phyloP scores from a whole-genome alignment of 768 basidiomycete genomes.

The Mycena rosella region DNA sequence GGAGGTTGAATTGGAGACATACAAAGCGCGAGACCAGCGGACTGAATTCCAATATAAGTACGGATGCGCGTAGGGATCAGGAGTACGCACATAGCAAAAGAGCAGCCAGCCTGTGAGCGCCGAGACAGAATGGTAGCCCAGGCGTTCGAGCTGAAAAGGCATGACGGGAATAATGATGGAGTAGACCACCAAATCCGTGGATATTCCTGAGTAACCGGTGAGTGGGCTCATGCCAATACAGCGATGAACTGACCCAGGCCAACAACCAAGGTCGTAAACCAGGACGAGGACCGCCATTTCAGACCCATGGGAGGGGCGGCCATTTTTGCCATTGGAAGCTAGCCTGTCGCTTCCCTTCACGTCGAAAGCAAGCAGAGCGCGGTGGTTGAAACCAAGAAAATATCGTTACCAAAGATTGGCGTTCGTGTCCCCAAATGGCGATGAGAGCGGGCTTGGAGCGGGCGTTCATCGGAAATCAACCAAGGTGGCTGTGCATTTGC shows the following conservation, averaged over 20 bases:
- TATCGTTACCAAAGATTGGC: too few relatives aligned
- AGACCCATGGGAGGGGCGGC: slow-evolving; percentile 8
- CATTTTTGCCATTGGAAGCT: too few relatives aligned
- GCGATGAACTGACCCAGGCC: slow-evolving; percentile 18
- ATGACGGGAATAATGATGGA: slow-evolving; percentile 73
- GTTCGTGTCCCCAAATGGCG: too few relatives aligned
- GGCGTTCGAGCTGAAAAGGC: slow-evolving; percentile 69
- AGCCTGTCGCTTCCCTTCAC: too few relatives aligned
- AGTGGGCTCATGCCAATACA: not conserved
- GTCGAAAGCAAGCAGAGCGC: too few relatives aligned
- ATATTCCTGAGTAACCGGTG: slow-evolving; percentile 48
- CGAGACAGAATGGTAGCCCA: slow-evolving; percentile 61
- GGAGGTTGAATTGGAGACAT: slow-evolving; percentile 33
- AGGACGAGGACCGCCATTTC: slow-evolving; percentile 24
- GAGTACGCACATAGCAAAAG: slow-evolving; percentile 64
- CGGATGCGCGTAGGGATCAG: not conserved
- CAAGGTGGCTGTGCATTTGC: too few relatives aligned
- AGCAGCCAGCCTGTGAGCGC: slow-evolving; percentile 71
- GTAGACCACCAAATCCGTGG: slow-evolving; percentile 70
- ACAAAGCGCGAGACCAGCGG: slow-evolving; percentile 69
- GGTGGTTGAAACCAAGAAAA: too few relatives aligned
- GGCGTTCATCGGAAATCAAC: too few relatives aligned
- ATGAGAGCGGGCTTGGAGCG: too few relatives aligned
- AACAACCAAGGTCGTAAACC: slow-evolving; percentile 13
- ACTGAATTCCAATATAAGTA: slow-evolving; percentile 50